Percentiles rank a stretch among this genome's conserved stretches.
These are phyloP conservation scores for Brasilioporus rufonigricans DNA, from an alignment of 768 basidiomycete genomes.

Conservation along the genomic window DNA sequence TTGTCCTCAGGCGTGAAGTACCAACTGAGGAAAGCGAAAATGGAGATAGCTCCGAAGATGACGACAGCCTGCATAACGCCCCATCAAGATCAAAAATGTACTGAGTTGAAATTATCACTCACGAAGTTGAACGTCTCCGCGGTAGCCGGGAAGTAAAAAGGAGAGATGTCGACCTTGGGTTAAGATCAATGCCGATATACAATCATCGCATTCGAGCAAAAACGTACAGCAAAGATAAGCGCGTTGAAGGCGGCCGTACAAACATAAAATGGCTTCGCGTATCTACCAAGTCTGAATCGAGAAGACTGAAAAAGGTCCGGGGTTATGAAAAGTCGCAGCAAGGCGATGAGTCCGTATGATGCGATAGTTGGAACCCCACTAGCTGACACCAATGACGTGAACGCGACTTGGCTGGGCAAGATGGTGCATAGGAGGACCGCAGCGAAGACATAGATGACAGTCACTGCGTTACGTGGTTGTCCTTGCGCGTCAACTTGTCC, in stretches of 20 bases:
- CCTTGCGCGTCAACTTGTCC: constrained; percentile 65
- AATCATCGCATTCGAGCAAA: background rate
- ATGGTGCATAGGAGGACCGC: constrained; percentile 81
- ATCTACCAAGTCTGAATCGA: constrained; percentile 68
- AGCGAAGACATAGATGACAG: constrained; percentile 81
- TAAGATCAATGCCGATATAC: constrained; percentile 2
- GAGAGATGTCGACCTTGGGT: constrained; percentile 73
- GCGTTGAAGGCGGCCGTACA: constrained; percentile 69
- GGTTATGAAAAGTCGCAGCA: constrained; percentile 76
- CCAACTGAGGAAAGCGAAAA: constrained; percentile 77
- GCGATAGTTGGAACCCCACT: constrained; percentile 86
- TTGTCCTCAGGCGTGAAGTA: constrained; percentile 75
- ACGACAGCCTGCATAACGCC: constrained; percentile 57
- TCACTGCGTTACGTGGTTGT: constrained; percentile 83
- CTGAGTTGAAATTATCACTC: constrained; percentile 29
- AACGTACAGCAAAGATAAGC: constrained; percentile 69
- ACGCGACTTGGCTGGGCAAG: constrained; percentile 86
- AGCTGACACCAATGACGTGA: constrained; percentile 86
- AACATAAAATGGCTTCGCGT: constrained; percentile 66
- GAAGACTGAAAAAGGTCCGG: constrained; percentile 72
- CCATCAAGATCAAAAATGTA: constrained; percentile 10
- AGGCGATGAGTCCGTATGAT: constrained; percentile 79
- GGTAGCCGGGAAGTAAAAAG: constrained; percentile 83
- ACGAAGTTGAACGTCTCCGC: constrained; percentile 84
- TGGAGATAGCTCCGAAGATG: constrained; percentile 75